Percentiles rank a stretch among this genome's conserved stretches.
Conservation (phyloP, 805 yeast genomes). For the Dipodascus albidus region DNA sequence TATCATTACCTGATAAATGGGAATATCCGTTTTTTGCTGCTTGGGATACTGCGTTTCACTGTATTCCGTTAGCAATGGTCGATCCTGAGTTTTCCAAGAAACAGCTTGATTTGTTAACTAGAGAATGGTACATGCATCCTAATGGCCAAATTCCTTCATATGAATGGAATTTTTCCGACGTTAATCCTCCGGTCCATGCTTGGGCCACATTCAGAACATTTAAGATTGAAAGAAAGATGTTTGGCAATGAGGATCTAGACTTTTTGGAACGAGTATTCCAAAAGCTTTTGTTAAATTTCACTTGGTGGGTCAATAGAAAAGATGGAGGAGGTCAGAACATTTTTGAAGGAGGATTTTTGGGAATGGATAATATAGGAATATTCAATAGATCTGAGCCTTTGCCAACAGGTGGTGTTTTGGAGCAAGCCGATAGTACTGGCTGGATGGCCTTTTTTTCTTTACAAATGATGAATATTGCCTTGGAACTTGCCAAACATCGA, state of each 20-base stretch:
- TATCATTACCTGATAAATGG: conserved; percentile 91
- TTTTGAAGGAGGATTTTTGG: conserved; percentile 90
- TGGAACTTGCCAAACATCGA: conserved; percentile 76
- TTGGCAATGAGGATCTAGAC: conserved; percentile 67
- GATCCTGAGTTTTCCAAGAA: conserved; percentile 87
- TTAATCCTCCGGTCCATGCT: conserved; percentile 96
- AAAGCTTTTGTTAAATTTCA: conserved; percentile 74
- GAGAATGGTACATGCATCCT: conserved; percentile 98
- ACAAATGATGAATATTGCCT: conserved; percentile 85
- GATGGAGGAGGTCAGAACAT: conserved; percentile 79
- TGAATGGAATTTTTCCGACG: conserved; percentile 92
- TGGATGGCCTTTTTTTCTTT: conserved; percentile 94
- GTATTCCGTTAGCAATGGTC: conserved; percentile 84
- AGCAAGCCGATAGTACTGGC: conserved; percentile 93
- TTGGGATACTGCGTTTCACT: conserved; percentile 95
- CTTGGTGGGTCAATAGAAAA: conserved; percentile 96
- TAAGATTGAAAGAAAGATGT: conserved; percentile 77
- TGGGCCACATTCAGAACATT: conserved; percentile 87
- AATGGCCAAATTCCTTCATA: conserved; percentile 96
- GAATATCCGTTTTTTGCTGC: conserved; percentile 95
- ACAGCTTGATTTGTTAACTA: conserved; percentile 71
- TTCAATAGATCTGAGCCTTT: conserved; percentile 87
- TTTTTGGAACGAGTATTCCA: conserved; percentile 91
- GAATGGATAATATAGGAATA: conserved; percentile 85
- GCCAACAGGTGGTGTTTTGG: conserved; percentile 84